Percentiles rank a stretch among this genome's conserved stretches.
phyloP scores from a whole-genome alignment of 106 monocot species.

The Cymbidium sinense region DNA sequence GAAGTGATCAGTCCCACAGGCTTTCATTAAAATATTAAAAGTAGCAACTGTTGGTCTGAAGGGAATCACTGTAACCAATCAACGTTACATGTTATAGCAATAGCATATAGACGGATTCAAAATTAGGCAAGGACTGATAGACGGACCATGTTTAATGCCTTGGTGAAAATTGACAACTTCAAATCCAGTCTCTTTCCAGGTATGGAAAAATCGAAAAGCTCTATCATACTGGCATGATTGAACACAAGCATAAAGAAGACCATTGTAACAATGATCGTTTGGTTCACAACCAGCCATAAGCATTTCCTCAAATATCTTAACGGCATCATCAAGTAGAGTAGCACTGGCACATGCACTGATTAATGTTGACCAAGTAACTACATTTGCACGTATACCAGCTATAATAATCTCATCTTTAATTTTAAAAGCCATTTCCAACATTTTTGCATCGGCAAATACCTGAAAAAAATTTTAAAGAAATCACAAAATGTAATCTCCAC shows the following conservation, averaged over 20 bases:
- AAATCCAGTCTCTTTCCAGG: constrained; percentile 68
- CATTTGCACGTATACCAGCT: constrained; percentile 57
- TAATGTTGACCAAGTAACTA: constrained; percentile 79
- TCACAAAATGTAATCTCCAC: background rate
- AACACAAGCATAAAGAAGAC: constrained; percentile 73
- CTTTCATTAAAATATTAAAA: constrained; percentile 91
- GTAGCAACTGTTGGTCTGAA: constrained; percentile 82
- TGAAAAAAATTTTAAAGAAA: constrained; percentile 6
- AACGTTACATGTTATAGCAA: background rate
- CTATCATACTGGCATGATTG: constrained; percentile 76
- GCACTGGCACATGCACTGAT: constrained; percentile 70
- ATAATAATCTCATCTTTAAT: constrained; percentile 75
- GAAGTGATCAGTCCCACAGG: constrained; percentile 73
- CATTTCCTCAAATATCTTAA: constrained; percentile 84
- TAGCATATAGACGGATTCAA: background rate
- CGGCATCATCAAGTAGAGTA: constrained; percentile 48
- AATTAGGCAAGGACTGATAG: background rate
- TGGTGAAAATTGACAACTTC: constrained; percentile 19
- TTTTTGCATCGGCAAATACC: constrained; percentile 87
- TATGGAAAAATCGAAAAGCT: constrained; percentile 70
- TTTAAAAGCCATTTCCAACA: constrained; percentile 73
- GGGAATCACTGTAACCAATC: constrained; percentile 24
- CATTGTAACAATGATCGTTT: constrained; percentile 80
- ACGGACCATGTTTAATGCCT: background rate
- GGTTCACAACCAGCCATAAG: constrained; percentile 65